A percentile compares a stretch with the other conserved stretches of the same genome.
Evolutionary conservation across 2,329 filamentous ascomycete genomes (phyloP).

Genomic region (Penicillium janthinellum): DNA sequence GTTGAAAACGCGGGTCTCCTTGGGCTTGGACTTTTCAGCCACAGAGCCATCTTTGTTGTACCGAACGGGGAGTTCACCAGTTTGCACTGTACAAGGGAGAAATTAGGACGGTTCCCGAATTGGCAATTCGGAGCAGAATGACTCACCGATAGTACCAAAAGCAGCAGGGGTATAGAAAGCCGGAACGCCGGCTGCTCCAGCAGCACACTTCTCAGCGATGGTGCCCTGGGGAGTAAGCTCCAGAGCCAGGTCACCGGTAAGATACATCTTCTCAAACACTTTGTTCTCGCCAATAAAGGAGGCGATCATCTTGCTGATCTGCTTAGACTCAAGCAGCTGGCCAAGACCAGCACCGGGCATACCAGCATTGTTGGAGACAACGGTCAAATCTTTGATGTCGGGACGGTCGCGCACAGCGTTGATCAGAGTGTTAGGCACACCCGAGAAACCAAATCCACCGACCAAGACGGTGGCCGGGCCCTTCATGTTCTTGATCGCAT

Average conservation of each 20-base stretch:
- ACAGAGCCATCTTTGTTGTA: conserved; percentile 80
- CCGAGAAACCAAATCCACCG: conserved; percentile 78
- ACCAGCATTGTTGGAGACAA: conserved; percentile 81
- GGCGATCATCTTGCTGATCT: conserved; percentile 72
- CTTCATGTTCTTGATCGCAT: conserved; percentile 71
- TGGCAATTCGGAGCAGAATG: conserved; percentile 44
- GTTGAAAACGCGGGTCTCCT: conserved; percentile 73
- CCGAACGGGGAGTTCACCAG: conserved; percentile 64
- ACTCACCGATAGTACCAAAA: conserved; percentile 67
- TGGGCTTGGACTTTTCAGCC: conserved; percentile 66
- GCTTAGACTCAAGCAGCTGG: conserved; percentile 69
- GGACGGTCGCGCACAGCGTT: conserved; percentile 65
- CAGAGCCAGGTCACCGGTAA: conserved; percentile 78
- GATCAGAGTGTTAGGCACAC: conserved; percentile 54
- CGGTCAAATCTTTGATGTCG: conserved; percentile 63
- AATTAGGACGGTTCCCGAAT: conserved; percentile 28
- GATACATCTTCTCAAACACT: conserved; percentile 84
- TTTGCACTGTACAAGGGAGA: conserved; percentile 44
- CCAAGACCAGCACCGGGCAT: conserved; percentile 71
- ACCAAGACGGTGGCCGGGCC: conserved; percentile 71
- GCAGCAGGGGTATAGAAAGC: conserved; percentile 84
- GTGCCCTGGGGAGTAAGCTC: conserved; percentile 90
- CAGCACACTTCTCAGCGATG: conserved; percentile 80
- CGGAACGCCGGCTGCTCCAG: conserved; percentile 82
- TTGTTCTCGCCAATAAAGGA: conserved; percentile 82